Conservation (phyloP, 2,329 filamentous ascomycete genomes). For the Corniculantispora saksenae region DNA sequence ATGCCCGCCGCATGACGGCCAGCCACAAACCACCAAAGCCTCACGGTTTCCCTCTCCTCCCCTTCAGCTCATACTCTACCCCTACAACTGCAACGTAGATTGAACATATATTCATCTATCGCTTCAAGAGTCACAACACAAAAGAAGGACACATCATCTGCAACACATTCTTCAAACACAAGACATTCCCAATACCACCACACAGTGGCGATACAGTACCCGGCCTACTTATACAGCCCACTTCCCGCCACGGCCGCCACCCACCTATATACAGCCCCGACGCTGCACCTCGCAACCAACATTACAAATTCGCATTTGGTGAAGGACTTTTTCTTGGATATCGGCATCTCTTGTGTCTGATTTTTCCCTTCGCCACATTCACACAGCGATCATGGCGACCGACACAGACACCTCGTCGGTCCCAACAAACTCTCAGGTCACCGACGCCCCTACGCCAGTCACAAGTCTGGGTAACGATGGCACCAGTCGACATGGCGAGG, state of each 20-base stretch:
- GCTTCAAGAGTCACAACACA: not conserved
- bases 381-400: conserved; percentile 8
- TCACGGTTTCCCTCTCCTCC: not conserved
- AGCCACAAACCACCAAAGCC: conserved; percentile 17
- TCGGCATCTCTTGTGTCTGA: not conserved
- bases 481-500: conserved; percentile 17
- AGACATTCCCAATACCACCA: not conserved
- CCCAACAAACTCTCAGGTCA: conserved; percentile 15
- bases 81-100: not conserved
- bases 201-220: conserved; percentile 13
- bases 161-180: not conserved
- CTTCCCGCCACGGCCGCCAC: conserved; percentile 14
- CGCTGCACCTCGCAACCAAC: not conserved
- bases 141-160: not conserved
- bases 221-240: conserved; percentile 16
- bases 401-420: conserved; percentile 19
- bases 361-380: not conserved
- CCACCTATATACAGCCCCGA: conserved; percentile 1
- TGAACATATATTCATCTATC: not conserved
- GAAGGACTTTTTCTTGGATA: not conserved
- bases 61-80: conserved; percentile 3
- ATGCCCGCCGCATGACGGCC: conserved; percentile 17
- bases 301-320: not conserved
- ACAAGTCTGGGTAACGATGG: conserved; percentile 17
- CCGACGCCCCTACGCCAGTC: conserved; percentile 19